Evolutionary conservation across 2,329 filamentous ascomycete species (phyloP).

Genomic region (Colletotrichum echinochloae): DNA sequence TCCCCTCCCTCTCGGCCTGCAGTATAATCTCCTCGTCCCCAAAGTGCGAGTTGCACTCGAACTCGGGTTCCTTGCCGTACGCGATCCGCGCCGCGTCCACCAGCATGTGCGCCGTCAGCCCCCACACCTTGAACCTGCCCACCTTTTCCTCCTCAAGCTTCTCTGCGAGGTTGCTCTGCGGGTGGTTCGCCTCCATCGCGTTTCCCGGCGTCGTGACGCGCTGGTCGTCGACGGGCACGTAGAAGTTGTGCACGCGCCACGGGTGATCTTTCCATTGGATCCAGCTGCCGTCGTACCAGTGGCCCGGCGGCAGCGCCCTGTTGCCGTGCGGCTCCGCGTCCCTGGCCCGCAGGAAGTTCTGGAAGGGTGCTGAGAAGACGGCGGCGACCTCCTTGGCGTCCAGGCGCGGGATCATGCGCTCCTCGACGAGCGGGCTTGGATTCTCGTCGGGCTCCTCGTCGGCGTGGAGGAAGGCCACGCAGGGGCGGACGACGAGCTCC

Average conservation of each 20-base stretch:
- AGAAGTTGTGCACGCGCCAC: slow-evolving; percentile 95
- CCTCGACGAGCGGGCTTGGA: slow-evolving; percentile 65
- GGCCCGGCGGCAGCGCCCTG: slow-evolving; percentile 61
- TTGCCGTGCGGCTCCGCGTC: slow-evolving; percentile 63
- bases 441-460: slow-evolving; percentile 55
- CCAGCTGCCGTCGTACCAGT: slow-evolving; percentile 91
- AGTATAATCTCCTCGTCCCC: slow-evolving; percentile 67
- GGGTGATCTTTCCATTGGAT: slow-evolving; percentile 78
- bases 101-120: slow-evolving; percentile 92
- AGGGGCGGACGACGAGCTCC: slow-evolving; percentile 79
- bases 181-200: slow-evolving; percentile 47
- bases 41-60: slow-evolving; percentile 73
- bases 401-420: slow-evolving; percentile 80
- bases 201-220: slow-evolving; percentile 70
- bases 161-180: slow-evolving; percentile 58
- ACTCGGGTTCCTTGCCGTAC: slow-evolving; percentile 85
- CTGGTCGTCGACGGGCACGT: slow-evolving; percentile 82
- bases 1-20: slow-evolving; percentile 58
- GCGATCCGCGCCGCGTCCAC: slow-evolving; percentile 90
- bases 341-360: slow-evolving; percentile 77
- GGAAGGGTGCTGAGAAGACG: slow-evolving; percentile 90
- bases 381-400: slow-evolving; percentile 93
- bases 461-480: slow-evolving; percentile 81
- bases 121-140: slow-evolving; percentile 85
- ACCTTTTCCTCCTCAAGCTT: slow-evolving; percentile 57